Evolutionary conservation across 306 rosid species (phyloP), one percentile per base, ranked within the genome.

Genomic region (Senna siamea): DNA sequence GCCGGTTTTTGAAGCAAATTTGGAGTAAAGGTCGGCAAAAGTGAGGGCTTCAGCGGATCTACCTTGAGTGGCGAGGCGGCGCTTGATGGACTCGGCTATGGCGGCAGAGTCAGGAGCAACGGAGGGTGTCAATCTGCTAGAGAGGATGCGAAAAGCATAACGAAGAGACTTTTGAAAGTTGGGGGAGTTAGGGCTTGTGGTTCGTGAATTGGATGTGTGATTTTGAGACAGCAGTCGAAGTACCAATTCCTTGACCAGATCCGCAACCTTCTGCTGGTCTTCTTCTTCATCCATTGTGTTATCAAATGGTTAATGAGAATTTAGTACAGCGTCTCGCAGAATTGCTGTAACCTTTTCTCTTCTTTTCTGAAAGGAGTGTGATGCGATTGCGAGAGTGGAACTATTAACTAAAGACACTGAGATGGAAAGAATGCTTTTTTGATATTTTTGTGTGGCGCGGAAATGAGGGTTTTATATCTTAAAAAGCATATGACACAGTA

Each of bases 21-120:
- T 90, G 64, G 92, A 66, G 81, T 84, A 95, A 37, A 95, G 86
- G 80, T 92, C 98, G 9, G 99, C 92, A 41, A 95, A 90, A 6
- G 93, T 83, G 80, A 95, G 99, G 74, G 97, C 99, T 14, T 88
- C 89, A n/a, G 97, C 79, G 48, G 99, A 95, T 72, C 81, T 85
- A 76, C 92, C 99, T 73, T 81, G 87, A 5, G 92, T 88, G 82
- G 96, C 97, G 75, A 95, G 97, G 17, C 90, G 86, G 63, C 98
- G 96, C 79, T 95, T 95, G 75, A 89, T 84, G 74, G 97, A 87
- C 67, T 88, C 97, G 12, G 98, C 98, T 67, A 95, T 83, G 83
- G 96, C 93, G 56, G 98, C 89, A 32, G 96, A 69, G 86, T 95
- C 93, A 9, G 98, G 91, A 13, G 98, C 84, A 51, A 92, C 77